Conservation (phyloP, 192 early-diverging fungal species). For the Coemansia umbellata region DNA sequence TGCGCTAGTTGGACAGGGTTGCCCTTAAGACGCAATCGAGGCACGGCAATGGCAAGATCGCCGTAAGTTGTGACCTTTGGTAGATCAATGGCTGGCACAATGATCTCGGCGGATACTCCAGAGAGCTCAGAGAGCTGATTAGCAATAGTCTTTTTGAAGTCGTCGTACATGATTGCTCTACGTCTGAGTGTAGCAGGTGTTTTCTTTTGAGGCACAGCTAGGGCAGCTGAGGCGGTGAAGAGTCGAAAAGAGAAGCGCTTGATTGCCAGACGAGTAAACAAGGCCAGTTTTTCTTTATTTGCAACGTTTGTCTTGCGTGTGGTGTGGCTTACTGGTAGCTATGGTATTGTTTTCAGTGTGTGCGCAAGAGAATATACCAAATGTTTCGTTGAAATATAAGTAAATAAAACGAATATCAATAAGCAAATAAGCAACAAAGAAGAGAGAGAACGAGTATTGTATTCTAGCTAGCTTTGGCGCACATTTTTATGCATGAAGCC, state of each 20-base stretch:
- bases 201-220: not conserved
- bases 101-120: slow-evolving; percentile 45
- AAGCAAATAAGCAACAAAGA: too few relatives aligned
- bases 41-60: slow-evolving; percentile 67
- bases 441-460: too few relatives aligned
- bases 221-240: not conserved
- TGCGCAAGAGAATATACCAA: too few relatives aligned
- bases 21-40: slow-evolving; percentile 64
- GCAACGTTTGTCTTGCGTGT: not conserved
- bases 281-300: slow-evolving; percentile 5
- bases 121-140: slow-evolving; percentile 56
- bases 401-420: too few relatives aligned
- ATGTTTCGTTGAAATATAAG: too few relatives aligned
- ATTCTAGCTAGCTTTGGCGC: too few relatives aligned
- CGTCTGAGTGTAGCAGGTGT: not conserved
- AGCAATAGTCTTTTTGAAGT: slow-evolving; percentile 64
- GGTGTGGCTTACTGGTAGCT: too few relatives aligned
- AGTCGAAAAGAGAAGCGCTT: not conserved
- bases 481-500: too few relatives aligned
- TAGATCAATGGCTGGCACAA: slow-evolving; percentile 58
- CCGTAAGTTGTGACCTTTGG: slow-evolving; percentile 61
- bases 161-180: slow-evolving; percentile 51
- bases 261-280: not conserved
- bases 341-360: too few relatives aligned
- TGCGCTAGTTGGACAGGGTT: slow-evolving; percentile 64